Evolutionary conservation across 495 filamentous ascomycete genomes (phyloP).

Genomic region (Lasiosphaeriaceae sp.): DNA sequence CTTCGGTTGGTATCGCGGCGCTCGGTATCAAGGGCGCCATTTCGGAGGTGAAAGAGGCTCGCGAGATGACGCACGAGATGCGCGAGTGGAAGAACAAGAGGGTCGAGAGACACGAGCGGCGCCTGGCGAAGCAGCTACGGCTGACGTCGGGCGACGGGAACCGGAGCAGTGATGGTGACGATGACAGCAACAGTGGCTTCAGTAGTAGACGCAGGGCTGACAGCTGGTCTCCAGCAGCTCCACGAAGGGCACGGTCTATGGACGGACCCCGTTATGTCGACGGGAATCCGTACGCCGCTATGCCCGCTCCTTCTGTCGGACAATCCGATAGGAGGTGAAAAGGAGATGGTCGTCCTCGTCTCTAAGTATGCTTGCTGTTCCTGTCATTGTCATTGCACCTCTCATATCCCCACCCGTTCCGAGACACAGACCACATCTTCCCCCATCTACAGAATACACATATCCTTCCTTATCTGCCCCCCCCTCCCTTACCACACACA

Average conservation of each 20-base stretch:
- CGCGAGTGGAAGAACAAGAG: conserved; percentile 41
- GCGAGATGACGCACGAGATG: conserved; percentile 37
- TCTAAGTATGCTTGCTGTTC: conserved; percentile 5
- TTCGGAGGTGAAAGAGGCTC: conserved; percentile 54
- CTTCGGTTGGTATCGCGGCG: conserved; percentile 77
- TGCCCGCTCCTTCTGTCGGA: conserved; percentile 42
- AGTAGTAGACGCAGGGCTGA: conserved; percentile 42
- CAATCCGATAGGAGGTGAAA: conserved; percentile 35
- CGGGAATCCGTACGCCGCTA: conserved; percentile 48
- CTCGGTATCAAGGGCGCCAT: conserved; percentile 82
- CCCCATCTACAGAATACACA: background rate
- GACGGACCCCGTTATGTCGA: conserved; percentile 47
- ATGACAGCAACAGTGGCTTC: conserved; percentile 8
- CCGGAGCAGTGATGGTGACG: conserved; percentile 13
- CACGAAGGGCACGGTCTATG: conserved; percentile 31
- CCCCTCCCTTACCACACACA: background rate
- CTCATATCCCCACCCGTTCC: background rate
- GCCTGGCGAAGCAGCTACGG: conserved; percentile 33
- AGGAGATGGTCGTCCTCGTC: background rate
- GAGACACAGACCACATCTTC: background rate
- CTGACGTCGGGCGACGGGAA: background rate
- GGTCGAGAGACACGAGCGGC: conserved; percentile 35
- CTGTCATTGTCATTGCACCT: background rate
- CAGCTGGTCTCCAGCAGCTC: conserved; percentile 33
- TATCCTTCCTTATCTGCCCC: background rate